Base-by-base conservation (phyloP, 805 yeast genomes). In the Debaryomyces castellii region DNA sequence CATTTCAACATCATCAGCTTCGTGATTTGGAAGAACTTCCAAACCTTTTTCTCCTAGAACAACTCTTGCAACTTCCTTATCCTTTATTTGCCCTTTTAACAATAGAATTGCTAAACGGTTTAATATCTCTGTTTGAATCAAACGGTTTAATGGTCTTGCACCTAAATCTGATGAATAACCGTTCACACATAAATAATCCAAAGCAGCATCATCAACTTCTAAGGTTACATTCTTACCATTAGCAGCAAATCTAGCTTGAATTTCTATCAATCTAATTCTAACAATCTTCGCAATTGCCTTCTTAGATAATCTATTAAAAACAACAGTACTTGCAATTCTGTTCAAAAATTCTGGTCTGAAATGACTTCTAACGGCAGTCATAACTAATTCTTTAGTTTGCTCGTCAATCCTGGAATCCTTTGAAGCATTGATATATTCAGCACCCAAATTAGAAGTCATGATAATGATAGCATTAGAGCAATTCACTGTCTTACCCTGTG, bases 401-500 rank as follows among this genome's bases (percentile, higher is more conserved):
- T 77, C 79, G 37, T 83, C 82, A 41, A 92, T 74, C 64, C 81
- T 83, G 8, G 89, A 65, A 28, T 82, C 78, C 53, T 82, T 83
- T 7, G 83, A 52, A 1, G 85, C 77, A 60, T 81, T 83, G 66
- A 94, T 86, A 62, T 74, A 89, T 63, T 89, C 90, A 8, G 99
- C 98, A 52, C 99, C 99, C 60, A 94, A 80, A 67, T 94, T 94
- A 22, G 98, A 92, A 0, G 99, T 94, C 97, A 94, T 89, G 54
- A 94, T 92, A 52, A 94, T 80, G 54, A 94, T 89, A 41, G 90
- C 80, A 67, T 94, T 94, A 41, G 97, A 85, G 54, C 96, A 92
- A 71, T 91, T 91, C 57, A 94, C 85, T 32, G 89, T 82, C 59
- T 92, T 91, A 62, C 99, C 99, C 61, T 87, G 89, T 44, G 96